These are phyloP conservation scores for Blastobotrys muscicola DNA, from an alignment of 805 yeast species.

Conservation along the genomic window DNA sequence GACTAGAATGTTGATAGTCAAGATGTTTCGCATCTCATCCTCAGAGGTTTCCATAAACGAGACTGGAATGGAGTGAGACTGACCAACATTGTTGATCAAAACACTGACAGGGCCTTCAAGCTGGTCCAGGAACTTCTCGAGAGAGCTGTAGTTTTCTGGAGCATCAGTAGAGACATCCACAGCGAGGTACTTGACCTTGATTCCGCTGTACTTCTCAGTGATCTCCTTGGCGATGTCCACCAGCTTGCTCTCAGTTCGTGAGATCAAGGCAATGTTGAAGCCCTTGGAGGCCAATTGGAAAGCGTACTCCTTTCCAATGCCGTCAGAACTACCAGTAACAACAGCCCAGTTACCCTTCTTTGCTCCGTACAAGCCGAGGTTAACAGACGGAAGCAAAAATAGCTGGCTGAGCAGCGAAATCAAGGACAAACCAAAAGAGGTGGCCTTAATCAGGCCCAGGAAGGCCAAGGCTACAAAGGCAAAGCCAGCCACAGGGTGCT, in stretches of 20 bases:
- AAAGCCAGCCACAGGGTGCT: conserved; percentile 7
- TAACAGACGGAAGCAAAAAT: conserved; percentile 44
- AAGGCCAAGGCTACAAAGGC: conserved; percentile 7
- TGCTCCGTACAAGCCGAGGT: conserved; percentile 56
- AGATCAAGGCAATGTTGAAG: conserved; percentile 71
- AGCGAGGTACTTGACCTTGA: conserved; percentile 53
- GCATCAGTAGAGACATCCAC: conserved; percentile 68
- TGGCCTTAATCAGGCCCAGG: conserved; percentile 50
- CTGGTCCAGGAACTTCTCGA: conserved; percentile 35
- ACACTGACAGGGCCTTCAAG: conserved; percentile 53
- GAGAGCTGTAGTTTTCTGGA: conserved; percentile 43
- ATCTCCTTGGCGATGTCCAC: conserved; percentile 56
- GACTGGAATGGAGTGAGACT: conserved; percentile 89
- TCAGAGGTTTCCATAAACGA: conserved; percentile 76
- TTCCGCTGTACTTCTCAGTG: conserved; percentile 35
- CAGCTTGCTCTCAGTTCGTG: conserved; percentile 75
- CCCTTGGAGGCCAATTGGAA: conserved; percentile 77
- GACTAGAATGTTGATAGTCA: conserved; percentile 76
- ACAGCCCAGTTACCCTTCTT: conserved; percentile 75
- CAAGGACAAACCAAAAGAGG: conserved; percentile 41
- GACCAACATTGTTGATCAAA: conserved; percentile 88
- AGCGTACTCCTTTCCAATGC: conserved; percentile 90
- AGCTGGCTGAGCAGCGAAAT: conserved; percentile 49
- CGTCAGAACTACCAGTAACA: conserved; percentile 95
- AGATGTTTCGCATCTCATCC: conserved; percentile 66